These are phyloP conservation scores for Xylariomycetidae sp. DNA, from an alignment of 2,329 filamentous ascomycete species.

Conservation along the genomic window DNA sequence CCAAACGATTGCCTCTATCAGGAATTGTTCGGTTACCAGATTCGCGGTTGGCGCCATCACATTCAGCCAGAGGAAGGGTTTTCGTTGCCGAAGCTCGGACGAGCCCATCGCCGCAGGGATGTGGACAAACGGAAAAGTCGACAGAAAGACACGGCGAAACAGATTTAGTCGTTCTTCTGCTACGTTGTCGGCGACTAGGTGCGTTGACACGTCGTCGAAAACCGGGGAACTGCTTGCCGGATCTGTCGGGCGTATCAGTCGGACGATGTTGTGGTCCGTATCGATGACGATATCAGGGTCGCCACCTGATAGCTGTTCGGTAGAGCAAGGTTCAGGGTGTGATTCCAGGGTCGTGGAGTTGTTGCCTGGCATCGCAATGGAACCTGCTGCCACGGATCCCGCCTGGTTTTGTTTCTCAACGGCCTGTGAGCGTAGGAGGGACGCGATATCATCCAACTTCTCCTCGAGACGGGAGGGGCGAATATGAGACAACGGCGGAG, in stretches of 20 bases:
- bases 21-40: conserved; percentile 12
- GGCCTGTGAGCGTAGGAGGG: conserved; percentile 32
- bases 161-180: conserved; percentile 12
- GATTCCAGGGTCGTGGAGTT: not conserved
- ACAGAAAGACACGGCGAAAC: conserved; percentile 13
- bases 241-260: conserved; percentile 11
- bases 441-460: conserved; percentile 45
- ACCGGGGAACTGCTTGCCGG: conserved; percentile 8
- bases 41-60: conserved; percentile 12
- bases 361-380: conserved; percentile 1
- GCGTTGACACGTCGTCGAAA: conserved; percentile 10
- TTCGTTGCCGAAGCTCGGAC: conserved; percentile 11
- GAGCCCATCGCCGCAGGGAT: conserved; percentile 9
- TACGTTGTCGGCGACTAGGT: conserved; percentile 7
- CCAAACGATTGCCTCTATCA: conserved; percentile 14
- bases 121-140: conserved; percentile 14
- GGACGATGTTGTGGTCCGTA: conserved; percentile 8
- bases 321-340: no score
- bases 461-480: conserved; percentile 40
- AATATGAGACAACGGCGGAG: not conserved
- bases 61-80: conserved; percentile 18
- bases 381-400: conserved; percentile 11
- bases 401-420: conserved; percentile 11
- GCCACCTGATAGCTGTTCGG: not conserved
- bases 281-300: conserved; percentile 15